Percentiles rank a stretch among this genome's conserved stretches.
phyloP scores from a whole-genome alignment of 2,329 filamentous ascomycete species.

The Thelonectria blattea region DNA sequence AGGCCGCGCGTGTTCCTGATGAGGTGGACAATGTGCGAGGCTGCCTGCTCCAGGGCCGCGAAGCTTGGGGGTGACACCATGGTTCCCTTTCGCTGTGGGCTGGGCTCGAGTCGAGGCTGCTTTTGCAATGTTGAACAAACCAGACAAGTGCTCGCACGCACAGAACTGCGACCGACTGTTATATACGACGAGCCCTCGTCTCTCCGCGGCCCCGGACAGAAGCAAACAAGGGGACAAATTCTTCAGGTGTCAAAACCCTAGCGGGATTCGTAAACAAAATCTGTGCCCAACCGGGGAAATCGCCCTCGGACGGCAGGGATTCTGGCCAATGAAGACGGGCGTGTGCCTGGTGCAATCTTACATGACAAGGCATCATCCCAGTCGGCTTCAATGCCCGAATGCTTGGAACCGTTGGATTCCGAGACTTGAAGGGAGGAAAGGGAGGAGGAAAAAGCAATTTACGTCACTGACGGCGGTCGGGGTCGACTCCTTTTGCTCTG shows the following conservation, averaged over 20 bases:
- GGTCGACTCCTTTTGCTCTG: neutral
- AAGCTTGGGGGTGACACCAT: slow-evolving; percentile 37
- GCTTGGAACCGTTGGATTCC: neutral
- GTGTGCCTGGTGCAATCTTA: slow-evolving; percentile 16
- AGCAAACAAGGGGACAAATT: neutral
- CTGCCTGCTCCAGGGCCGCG: slow-evolving; percentile 67
- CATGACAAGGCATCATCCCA: slow-evolving; percentile 8
- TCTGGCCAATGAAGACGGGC: slow-evolving; percentile 2
- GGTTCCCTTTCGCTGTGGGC: slow-evolving; percentile 7
- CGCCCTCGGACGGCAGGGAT: slow-evolving; percentile 22
- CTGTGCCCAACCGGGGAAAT: slow-evolving; percentile 30
- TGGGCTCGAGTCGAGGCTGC: neutral
- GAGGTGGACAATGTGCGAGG: slow-evolving; percentile 91
- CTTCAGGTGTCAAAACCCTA: neutral
- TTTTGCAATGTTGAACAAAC: slow-evolving; percentile 3
- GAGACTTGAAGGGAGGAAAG: neutral
- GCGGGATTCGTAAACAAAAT: slow-evolving; percentile 6
- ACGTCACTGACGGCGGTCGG: neutral
- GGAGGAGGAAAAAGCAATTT: neutral
- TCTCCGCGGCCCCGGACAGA: neutral
- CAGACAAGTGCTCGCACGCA: neutral
- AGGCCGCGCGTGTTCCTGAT: slow-evolving; percentile 54
- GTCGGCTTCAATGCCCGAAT: slow-evolving; percentile 3
- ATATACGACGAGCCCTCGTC: no score
- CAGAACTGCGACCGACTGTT: neutral